Conservation (phyloP, 768 basidiomycete genomes). For the Asterophora lycoperdoides region DNA sequence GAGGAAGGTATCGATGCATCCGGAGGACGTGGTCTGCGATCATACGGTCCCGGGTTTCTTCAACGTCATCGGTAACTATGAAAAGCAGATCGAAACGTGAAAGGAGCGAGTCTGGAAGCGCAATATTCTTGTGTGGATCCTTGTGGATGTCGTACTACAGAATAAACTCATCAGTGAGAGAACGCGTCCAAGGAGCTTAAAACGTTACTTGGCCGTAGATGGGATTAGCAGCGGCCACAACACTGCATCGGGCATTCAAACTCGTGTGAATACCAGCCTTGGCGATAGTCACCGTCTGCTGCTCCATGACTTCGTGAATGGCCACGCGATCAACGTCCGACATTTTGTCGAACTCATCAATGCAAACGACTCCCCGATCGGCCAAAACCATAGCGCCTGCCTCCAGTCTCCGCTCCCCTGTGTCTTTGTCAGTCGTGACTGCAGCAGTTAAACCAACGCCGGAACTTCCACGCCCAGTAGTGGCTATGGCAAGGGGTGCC, state of each 20-base stretch:
- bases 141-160: conserved; percentile 96
- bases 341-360: conserved; percentile 99
- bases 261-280: conserved; percentile 99
- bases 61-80: conserved; percentile 97
- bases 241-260: conserved; percentile 95
- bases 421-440: conserved; percentile 97
- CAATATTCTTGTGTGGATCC: conserved; percentile 98
- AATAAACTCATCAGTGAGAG: conserved; percentile 11
- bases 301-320: conserved; percentile 99
- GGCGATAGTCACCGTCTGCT: conserved; percentile 98
- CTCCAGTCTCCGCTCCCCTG: conserved; percentile 93
- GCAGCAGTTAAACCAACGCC: conserved; percentile 99
- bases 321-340: conserved; percentile 97
- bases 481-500: conserved; percentile 96
- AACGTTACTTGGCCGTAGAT: conserved; percentile 88
- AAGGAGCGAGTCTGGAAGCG: conserved; percentile 93
- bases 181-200: not conserved
- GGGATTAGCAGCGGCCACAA: conserved; percentile 97
- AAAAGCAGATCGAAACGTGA: conserved; percentile 99
- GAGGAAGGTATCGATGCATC: conserved; percentile 94
- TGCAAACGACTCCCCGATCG: conserved; percentile 97
- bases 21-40: conserved; percentile 98
- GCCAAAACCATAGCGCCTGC: conserved; percentile 99
- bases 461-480: conserved; percentile 96
- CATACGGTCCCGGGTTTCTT: conserved; percentile 86